These are phyloP conservation scores for Pseudopyrenochaeta lycopersici DNA, from an alignment of 2,329 filamentous ascomycete genomes.

Conservation along the genomic window DNA sequence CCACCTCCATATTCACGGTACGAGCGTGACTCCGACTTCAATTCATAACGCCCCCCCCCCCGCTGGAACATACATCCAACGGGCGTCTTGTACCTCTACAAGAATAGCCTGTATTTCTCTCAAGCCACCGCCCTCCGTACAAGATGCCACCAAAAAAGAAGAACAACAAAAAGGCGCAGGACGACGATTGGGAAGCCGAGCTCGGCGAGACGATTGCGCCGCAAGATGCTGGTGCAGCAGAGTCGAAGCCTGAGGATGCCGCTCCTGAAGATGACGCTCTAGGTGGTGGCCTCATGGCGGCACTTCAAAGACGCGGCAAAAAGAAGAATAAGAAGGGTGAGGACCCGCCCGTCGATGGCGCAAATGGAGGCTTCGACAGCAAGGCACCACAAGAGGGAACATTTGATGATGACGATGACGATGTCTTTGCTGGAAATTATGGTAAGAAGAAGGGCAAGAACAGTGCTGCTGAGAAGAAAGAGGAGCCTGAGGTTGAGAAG, in stretches of 20 bases:
- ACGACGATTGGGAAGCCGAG: constrained; percentile 96
- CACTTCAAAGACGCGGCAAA: constrained; percentile 64
- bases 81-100: constrained; percentile 4
- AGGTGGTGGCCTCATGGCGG: constrained; percentile 59
- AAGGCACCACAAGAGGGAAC: constrained; percentile 84
- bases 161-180: constrained; percentile 83
- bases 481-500: constrained; percentile 47
- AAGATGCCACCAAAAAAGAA: constrained; percentile 96
- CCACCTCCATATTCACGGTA: constrained; percentile 2
- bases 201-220: constrained; percentile 80
- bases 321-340: constrained; percentile 90
- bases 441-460: constrained; percentile 72
- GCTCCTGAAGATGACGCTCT: constrained; percentile 60
- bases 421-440: constrained; percentile 82
- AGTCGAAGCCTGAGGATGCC: constrained; percentile 35
- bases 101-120: neutral
- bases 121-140: constrained; percentile 16
- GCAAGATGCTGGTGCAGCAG: constrained; percentile 57
- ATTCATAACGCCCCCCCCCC: constrained; percentile 15
- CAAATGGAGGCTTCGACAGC: constrained; percentile 59
- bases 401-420: constrained; percentile 72
- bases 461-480: constrained; percentile 51
- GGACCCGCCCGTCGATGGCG: constrained; percentile 55
- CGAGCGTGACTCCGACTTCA: neutral
- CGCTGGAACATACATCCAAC: constrained; percentile 12